Conservation (phyloP, 176 grass and related monocot genomes). For the Alloteropsis semialata region DNA sequence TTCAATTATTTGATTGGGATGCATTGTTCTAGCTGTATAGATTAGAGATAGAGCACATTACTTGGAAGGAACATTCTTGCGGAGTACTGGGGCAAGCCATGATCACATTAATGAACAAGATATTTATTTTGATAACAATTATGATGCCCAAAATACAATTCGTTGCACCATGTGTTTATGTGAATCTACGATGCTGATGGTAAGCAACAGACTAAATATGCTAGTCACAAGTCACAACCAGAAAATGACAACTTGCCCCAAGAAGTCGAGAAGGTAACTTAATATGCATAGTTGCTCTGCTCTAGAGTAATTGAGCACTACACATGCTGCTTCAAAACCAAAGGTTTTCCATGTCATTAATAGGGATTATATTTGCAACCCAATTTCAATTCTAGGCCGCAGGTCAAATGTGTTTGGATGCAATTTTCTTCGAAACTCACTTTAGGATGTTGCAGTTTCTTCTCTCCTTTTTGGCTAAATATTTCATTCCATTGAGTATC, state of each 20-base stretch:
- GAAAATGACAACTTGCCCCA: neutral
- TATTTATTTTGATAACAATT: neutral
- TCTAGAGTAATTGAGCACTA: neutral
- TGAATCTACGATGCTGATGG: neutral
- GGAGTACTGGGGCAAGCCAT: neutral
- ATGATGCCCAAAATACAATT: neutral
- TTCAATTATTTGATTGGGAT: conserved; percentile 31
- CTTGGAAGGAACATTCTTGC: conserved; percentile 27
- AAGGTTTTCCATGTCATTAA: neutral
- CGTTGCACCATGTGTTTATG: neutral
- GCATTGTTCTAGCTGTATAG: neutral
- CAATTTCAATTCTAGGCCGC: neutral
- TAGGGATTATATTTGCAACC: neutral
- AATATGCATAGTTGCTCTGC: neutral
- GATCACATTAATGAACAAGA: neutral
- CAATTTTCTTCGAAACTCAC: neutral
- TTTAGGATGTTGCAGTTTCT: neutral
- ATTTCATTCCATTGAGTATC: neutral
- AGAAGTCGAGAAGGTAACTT: neutral
- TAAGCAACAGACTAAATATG: neutral
- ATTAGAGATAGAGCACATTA: neutral
- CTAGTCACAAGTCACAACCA: neutral
- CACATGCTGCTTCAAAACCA: neutral
- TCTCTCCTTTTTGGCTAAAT: neutral
- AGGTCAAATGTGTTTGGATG: neutral